These are phyloP conservation scores for Tritrichomonas foetus DNA, from an alignment of 208 protist species.

Conservation along the genomic window DNA sequence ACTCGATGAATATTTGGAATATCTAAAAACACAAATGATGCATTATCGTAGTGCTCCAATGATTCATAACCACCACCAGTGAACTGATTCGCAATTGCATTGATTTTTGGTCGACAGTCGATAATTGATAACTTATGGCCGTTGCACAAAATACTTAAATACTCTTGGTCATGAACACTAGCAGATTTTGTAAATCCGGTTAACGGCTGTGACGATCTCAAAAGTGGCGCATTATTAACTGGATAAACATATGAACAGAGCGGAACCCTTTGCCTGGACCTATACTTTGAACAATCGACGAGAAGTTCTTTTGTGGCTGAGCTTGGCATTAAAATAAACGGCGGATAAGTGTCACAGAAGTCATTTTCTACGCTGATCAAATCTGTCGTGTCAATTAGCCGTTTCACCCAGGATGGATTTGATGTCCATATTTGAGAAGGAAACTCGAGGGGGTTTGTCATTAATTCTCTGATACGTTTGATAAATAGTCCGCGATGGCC, in stretches of 20 bases:
- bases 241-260: not conserved
- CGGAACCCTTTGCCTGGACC: not conserved
- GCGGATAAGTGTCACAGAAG: not conserved
- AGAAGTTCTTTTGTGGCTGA: not conserved
- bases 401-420: not conserved
- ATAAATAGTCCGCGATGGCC: too few relatives aligned
- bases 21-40: slow-evolving; percentile 21
- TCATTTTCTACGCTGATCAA: not conserved
- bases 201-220: not conserved
- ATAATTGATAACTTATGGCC: not conserved
- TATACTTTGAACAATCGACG: not conserved
- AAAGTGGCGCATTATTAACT: not conserved
- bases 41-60: not conserved
- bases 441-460: not conserved
- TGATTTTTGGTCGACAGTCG: slow-evolving; percentile 44
- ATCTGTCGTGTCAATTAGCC: not conserved
- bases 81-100: slow-evolving; percentile 41
- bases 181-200: not conserved
- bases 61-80: slow-evolving; percentile 45
- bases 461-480: too few relatives aligned
- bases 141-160: not conserved
- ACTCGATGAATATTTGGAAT: slow-evolving; percentile 48
- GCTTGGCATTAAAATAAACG: not conserved
- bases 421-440: not conserved
- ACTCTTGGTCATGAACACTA: not conserved